phyloP scores from a whole-genome alignment of 192 early-diverging fungal genomes.

The Umbelopsis sp. region DNA sequence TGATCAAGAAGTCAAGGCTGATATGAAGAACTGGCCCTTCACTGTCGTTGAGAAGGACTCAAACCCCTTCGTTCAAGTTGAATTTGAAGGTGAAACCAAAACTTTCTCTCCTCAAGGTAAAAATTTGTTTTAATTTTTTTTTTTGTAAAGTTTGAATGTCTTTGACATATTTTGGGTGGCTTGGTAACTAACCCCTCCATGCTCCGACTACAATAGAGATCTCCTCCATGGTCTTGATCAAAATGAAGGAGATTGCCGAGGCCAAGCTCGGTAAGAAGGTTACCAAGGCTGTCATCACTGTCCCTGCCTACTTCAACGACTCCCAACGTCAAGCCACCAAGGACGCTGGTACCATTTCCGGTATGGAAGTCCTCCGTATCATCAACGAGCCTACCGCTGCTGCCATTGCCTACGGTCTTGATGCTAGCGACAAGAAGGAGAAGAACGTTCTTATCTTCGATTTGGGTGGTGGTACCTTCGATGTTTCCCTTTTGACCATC shows the following conservation, averaged over 20 bases:
- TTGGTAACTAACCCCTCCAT: neutral
- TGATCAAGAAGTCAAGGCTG: conserved; percentile 79
- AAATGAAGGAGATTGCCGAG: conserved; percentile 72
- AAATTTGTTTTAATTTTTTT: neutral
- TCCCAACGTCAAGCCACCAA: conserved; percentile 90
- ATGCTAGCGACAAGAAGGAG: conserved; percentile 85
- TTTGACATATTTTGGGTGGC: neutral
- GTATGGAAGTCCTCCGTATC: conserved; percentile 85
- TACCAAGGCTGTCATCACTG: conserved; percentile 72
- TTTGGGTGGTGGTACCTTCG: conserved; percentile 97
- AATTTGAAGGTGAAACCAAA: conserved; percentile 83
- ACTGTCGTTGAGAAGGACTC: conserved; percentile 70
- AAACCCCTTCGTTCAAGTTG: conserved; percentile 78
- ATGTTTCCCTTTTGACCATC: conserved; percentile 96
- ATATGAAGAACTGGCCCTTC: conserved; percentile 87
- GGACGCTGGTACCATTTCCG: conserved; percentile 87
- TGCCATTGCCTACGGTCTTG: conserved; percentile 95
- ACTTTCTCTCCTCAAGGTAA: conserved; percentile 75
- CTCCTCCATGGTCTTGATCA: conserved; percentile 74
- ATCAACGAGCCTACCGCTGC: conserved; percentile 93
- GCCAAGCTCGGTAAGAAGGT: conserved; percentile 66
- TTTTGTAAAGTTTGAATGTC: neutral
- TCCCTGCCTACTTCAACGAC: conserved; percentile 90
- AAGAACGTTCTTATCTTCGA: conserved; percentile 95
- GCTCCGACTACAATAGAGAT: conserved; percentile 48